Percentiles rank a stretch among this genome's conserved stretches.
phyloP scores from a whole-genome alignment of 352 stramenopile species.

The Elongisporangium undulatum region DNA sequence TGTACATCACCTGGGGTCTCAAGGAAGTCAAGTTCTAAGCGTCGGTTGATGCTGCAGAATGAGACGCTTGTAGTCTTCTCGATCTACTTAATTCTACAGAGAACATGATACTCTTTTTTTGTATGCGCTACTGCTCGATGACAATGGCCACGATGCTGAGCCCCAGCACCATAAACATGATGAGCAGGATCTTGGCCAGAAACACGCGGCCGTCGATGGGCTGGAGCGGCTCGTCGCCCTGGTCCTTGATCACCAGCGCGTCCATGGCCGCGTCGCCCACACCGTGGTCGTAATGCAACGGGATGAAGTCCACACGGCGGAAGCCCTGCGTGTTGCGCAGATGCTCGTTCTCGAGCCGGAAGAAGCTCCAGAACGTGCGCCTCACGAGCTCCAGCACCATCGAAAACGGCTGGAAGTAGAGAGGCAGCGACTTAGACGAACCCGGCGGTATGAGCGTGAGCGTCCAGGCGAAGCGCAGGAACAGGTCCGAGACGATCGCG shows the following conservation, averaged over 20 bases:
- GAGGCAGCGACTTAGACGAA: constrained; percentile 45
- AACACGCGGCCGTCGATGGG: constrained; percentile 41
- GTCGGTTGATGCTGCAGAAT: constrained; percentile 12
- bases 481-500: constrained; percentile 72
- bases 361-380: constrained; percentile 86
- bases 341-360: constrained; percentile 83
- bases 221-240: constrained; percentile 21
- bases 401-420: constrained; percentile 83
- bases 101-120: neutral
- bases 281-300: constrained; percentile 76
- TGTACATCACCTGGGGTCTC: constrained; percentile 69
- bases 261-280: constrained; percentile 35
- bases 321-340: constrained; percentile 85
- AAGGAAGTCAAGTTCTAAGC: constrained; percentile 74
- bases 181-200: constrained; percentile 43
- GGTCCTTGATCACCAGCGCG: constrained; percentile 29
- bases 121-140: constrained; percentile 20
- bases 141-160: constrained; percentile 49
- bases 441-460: constrained; percentile 73
- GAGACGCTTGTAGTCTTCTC: neutral
- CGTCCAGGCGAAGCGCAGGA: constrained; percentile 81
- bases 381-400: constrained; percentile 84
- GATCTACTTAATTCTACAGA: neutral
- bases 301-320: constrained; percentile 78
- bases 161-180: constrained; percentile 37